Evolutionary conservation across 768 basidiomycete genomes (phyloP).

Genomic region (Pleurotus citrinopileatus): DNA sequence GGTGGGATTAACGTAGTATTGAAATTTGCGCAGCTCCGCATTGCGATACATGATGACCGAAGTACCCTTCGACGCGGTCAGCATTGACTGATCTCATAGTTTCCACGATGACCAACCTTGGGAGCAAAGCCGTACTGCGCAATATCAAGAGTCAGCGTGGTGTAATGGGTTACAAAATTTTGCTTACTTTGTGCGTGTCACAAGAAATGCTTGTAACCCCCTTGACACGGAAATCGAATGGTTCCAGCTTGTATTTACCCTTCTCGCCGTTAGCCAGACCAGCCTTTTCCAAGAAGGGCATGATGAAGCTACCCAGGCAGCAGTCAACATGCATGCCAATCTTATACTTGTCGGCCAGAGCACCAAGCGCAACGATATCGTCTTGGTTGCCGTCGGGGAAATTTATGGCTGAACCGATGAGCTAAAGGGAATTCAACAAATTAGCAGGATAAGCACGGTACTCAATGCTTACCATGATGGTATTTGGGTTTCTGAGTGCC

Average conservation of each 20-base stretch:
- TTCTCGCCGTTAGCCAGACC: conserved; percentile 62
- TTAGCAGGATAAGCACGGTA: neutral
- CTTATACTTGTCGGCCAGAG: conserved; percentile 69
- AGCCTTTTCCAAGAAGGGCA: conserved; percentile 85
- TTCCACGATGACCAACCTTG: conserved; percentile 28
- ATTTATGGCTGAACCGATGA: conserved; percentile 84
- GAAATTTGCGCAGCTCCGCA: conserved; percentile 69
- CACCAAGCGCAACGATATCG: conserved; percentile 75
- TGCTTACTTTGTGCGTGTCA: conserved; percentile 85
- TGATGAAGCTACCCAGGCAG: conserved; percentile 90
- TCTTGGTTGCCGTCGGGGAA: conserved; percentile 88
- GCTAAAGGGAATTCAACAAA: conserved; percentile 32
- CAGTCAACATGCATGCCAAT: conserved; percentile 94
- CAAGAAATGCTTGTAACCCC: conserved; percentile 96
- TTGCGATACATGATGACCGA: conserved; percentile 95
- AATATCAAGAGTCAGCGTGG: conserved; percentile 10
- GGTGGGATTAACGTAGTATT: conserved; percentile 81
- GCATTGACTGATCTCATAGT: no score
- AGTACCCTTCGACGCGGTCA: conserved; percentile 52
- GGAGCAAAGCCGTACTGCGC: conserved; percentile 91
- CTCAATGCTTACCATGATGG: conserved; percentile 66
- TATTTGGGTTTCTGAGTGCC: conserved; percentile 72
- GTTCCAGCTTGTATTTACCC: conserved; percentile 55
- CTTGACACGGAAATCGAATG: conserved; percentile 87
- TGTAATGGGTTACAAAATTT: neutral